Percentiles rank a stretch among this genome's conserved stretches.
Conservation (phyloP, 441 rosid genomes). For the Populus tomentosa region DNA sequence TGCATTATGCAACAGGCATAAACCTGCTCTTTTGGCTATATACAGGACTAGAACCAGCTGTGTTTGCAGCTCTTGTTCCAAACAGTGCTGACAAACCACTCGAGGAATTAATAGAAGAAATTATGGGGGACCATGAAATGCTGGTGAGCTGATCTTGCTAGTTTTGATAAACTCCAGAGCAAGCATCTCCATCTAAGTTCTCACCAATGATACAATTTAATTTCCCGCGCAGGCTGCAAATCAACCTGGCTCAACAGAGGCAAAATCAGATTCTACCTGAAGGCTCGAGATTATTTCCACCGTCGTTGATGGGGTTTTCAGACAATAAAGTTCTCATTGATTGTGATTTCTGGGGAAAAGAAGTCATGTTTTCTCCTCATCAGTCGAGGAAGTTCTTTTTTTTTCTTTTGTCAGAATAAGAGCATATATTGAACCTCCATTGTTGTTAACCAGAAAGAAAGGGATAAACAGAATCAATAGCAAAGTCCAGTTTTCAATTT, state of each 20-base stretch:
- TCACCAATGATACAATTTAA: neutral
- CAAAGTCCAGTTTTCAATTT: no score
- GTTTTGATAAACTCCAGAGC: neutral
- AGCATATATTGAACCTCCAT: no score
- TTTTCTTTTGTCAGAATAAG: no score
- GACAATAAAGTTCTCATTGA: neutral
- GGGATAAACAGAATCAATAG: no score
- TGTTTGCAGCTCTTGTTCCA: slow-evolving; percentile 81
- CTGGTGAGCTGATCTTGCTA: slow-evolving; percentile 44
- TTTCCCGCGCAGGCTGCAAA: slow-evolving; percentile 43
- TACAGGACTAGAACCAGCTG: slow-evolving; percentile 67
- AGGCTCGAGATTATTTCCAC: neutral
- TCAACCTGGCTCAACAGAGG: slow-evolving; percentile 19
- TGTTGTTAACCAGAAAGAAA: no score
- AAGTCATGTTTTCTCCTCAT: no score
- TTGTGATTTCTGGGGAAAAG: neutral
- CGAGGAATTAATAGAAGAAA: slow-evolving; percentile 66
- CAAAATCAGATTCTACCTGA: neutral
- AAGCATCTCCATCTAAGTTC: neutral
- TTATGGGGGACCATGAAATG: slow-evolving; percentile 35
- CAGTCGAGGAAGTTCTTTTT: no score
- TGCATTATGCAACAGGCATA: neutral
- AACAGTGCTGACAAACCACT: slow-evolving; percentile 76
- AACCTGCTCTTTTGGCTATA: neutral
- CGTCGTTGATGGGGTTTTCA: neutral